Evolutionary conservation across 371 early-diverging fungal species (phyloP), one percentile per base, ranked within the genome.

Genomic region (Apophysomyces trapeziformis): DNA sequence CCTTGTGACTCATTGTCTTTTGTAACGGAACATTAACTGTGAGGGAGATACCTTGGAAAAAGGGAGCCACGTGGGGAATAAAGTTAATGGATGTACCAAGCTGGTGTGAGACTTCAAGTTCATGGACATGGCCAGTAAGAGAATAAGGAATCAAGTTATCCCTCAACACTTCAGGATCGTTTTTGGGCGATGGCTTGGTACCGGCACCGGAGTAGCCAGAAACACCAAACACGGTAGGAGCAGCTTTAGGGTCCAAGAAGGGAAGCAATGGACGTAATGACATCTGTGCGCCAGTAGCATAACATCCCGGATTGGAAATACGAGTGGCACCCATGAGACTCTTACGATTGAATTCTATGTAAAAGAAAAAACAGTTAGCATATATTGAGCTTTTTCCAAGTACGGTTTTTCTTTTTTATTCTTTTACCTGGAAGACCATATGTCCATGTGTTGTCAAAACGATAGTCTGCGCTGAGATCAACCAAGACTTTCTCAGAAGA

Each of bases 171-270:
- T 83, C 86, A 50, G 91, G 86, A 71, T 98, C 94, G 78, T 97
- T 98, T 80, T 96, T 97, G 68, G 92, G 92, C 50, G 93, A 92
- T 37, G 97, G 96, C 68, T 91, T 95, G 61, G 97, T 97, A 18
- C 99, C 99, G 12, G 99, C 99, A 36, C 99, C 99, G 68, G 93
- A 93, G 84, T 97, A 97, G 7, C 99, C 99, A 38, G 95, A 94
- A 1, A 97, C 96, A 59, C 99, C 99, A 86, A 97, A 96, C 45
- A 97, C 88, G 38, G 94, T 91, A 18, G 92, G 91, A 8, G 81
- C 74, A 5, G 78, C 71, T 6, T 77, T 50, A 18, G 77, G 68
- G 18, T 87, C 88, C 64, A 93, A 58, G 61, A 87, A 89, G 37
- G 89, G 86, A 43, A 92, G 68, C 46, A 92, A 72, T 7, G 99